Conservation (phyloP, 2,329 filamentous ascomycete species). For the Kalmusia sp. region DNA sequence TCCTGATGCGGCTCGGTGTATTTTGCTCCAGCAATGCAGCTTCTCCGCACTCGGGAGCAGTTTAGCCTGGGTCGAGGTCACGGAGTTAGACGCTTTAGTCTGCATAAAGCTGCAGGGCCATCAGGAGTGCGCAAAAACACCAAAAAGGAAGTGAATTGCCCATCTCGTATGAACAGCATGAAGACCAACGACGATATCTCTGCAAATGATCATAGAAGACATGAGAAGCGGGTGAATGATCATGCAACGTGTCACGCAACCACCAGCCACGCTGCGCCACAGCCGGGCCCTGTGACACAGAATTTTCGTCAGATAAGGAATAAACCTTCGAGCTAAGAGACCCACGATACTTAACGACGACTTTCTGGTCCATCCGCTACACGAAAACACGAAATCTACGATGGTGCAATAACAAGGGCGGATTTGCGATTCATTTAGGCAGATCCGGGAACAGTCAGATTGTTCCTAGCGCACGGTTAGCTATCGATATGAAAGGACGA, state of each 20-base stretch:
- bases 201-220: neutral
- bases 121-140: neutral
- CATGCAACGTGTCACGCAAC: neutral
- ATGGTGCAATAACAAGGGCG: neutral
- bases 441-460: neutral
- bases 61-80: no score
- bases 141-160: neutral
- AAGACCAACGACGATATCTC: neutral
- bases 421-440: neutral
- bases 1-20: slow-evolving; percentile 1
- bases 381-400: neutral
- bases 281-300: neutral
- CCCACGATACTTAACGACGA: neutral
- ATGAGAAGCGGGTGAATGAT: no score
- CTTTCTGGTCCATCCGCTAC: neutral
- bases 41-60: neutral
- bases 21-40: neutral
- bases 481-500: slow-evolving; percentile 7
- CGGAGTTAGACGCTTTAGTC: neutral
- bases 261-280: slow-evolving; percentile 1
- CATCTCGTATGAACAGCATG: neutral
- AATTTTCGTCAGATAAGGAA: neutral
- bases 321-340: neutral
- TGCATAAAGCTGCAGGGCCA: slow-evolving; percentile 1
- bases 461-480: slow-evolving; percentile 3